These are phyloP conservation scores for Saraca asoca DNA, from an alignment of 331 rosid genomes.

Conservation along the genomic window DNA sequence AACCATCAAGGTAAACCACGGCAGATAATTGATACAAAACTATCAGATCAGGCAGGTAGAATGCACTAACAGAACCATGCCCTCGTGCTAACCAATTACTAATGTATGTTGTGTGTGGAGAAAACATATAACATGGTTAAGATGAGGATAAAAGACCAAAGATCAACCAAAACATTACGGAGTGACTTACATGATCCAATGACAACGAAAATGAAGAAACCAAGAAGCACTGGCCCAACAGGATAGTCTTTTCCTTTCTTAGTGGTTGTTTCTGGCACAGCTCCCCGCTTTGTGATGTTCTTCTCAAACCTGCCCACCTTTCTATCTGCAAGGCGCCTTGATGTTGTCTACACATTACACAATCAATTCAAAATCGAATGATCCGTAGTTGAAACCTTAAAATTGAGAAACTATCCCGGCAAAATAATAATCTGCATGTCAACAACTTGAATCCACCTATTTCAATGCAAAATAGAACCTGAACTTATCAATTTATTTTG, in stretches of 20 bases:
- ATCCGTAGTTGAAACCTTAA: background rate
- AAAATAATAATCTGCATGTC: background rate
- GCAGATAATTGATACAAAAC: too few species aligned
- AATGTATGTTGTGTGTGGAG: too few species aligned
- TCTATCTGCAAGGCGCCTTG: conserved; percentile 89
- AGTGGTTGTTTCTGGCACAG: conserved; percentile 79
- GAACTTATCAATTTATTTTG: background rate
- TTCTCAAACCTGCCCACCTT: conserved; percentile 89
- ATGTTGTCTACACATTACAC: conserved; percentile 67
- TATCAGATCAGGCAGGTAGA: too few species aligned
- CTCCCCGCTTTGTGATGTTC: conserved; percentile 86
- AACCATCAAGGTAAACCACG: background rate
- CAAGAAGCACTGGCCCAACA: conserved; percentile 85
- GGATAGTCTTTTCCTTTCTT: conserved; percentile 92
- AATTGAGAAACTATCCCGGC: background rate
- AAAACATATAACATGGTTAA: too few species aligned
- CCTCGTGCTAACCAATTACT: too few species aligned
- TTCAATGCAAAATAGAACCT: background rate
- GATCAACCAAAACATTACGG: too few species aligned
- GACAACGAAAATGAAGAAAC: conserved; percentile 94
- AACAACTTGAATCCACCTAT: background rate
- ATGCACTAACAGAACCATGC: too few species aligned
- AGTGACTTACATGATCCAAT: conserved; percentile 83
- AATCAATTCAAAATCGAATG: conserved; percentile 7
- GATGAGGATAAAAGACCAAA: too few species aligned